phyloP scores from a whole-genome alignment of 345 rosid genomes.

The Euclidium syriacum region DNA sequence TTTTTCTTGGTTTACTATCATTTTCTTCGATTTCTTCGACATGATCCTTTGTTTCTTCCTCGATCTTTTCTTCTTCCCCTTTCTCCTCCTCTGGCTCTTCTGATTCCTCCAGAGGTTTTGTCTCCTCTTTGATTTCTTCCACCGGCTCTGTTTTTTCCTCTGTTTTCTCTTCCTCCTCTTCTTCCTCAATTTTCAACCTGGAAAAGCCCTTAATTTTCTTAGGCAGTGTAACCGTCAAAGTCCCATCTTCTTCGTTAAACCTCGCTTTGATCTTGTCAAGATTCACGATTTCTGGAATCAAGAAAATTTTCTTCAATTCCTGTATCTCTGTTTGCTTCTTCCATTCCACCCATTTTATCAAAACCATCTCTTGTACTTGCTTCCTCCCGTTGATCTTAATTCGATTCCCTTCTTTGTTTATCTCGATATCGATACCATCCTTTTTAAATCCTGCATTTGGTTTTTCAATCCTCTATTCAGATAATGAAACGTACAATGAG shows the following conservation, averaged over 20 bases:
- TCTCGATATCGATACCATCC: constrained; percentile 53
- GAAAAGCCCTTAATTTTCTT: constrained; percentile 49
- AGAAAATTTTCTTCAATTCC: constrained; percentile 50
- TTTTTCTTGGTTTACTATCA: constrained; percentile 17
- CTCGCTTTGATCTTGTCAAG: constrained; percentile 64
- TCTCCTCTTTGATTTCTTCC: constrained; percentile 25
- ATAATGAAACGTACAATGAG: not conserved
- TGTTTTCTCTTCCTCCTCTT: not conserved
- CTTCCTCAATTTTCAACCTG: constrained; percentile 59
- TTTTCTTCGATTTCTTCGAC: constrained; percentile 12
- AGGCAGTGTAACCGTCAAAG: constrained; percentile 49
- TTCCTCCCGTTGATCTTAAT: constrained; percentile 56
- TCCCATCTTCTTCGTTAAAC: constrained; percentile 49
- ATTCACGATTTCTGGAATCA: constrained; percentile 53
- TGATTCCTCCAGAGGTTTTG: not conserved
- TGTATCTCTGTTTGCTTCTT: constrained; percentile 51
- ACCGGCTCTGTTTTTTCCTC: constrained; percentile 13
- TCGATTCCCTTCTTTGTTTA: constrained; percentile 57
- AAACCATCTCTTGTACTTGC: constrained; percentile 60
- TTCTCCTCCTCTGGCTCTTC: constrained; percentile 2
- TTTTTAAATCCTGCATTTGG: constrained; percentile 52
- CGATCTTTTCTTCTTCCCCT: constrained; percentile 11
- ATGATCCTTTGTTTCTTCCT: constrained; percentile 16
- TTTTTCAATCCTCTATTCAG: not conserved
- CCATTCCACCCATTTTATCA: constrained; percentile 55